phyloP scores from a whole-genome alignment of 2,329 filamentous ascomycete species.

The Drechslerella dactyloides region DNA sequence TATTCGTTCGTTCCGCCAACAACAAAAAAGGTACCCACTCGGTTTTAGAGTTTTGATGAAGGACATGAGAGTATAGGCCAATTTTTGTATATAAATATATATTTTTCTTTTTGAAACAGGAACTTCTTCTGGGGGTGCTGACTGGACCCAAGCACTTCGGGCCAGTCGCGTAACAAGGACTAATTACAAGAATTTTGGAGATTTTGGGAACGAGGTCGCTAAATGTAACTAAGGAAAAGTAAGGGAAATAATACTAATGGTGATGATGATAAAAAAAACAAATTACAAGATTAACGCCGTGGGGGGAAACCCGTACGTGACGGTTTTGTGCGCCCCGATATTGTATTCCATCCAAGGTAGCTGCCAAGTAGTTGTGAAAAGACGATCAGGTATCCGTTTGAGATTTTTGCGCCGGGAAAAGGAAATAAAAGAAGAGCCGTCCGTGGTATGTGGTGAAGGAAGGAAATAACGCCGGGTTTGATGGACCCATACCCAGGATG shows the following conservation, averaged over 20 bases:
- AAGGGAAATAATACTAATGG: slow-evolving; percentile 19
- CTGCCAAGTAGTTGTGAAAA: background rate
- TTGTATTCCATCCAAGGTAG: slow-evolving; percentile 29
- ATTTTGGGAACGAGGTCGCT: slow-evolving; percentile 29
- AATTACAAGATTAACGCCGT: slow-evolving; percentile 33
- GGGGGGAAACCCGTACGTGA: slow-evolving; percentile 5
- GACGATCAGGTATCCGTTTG: slow-evolving; percentile 40
- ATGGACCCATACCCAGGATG: slow-evolving; percentile 42
- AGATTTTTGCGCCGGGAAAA: slow-evolving; percentile 42
- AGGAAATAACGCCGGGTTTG: slow-evolving; percentile 49
- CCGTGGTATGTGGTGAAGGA: slow-evolving; percentile 47
- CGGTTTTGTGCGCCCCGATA: slow-evolving; percentile 3
- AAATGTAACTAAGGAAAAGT: slow-evolving; percentile 46
- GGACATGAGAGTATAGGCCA: slow-evolving; percentile 12
- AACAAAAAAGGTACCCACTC: slow-evolving; percentile 16
- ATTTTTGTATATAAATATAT: slow-evolving; percentile 14
- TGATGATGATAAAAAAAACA: slow-evolving; percentile 25
- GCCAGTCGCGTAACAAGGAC: slow-evolving; percentile 31
- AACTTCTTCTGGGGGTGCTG: slow-evolving; percentile 20
- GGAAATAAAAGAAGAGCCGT: slow-evolving; percentile 32
- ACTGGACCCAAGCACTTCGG: slow-evolving; percentile 50
- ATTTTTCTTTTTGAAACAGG: slow-evolving; percentile 48
- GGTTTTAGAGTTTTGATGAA: slow-evolving; percentile 31
- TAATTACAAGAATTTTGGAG: slow-evolving; percentile 51
- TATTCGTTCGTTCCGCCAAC: slow-evolving; percentile 27